Evolutionary conservation across 2,329 filamentous ascomycete genomes (phyloP), one percentile per base, ranked within the genome.

Genomic region (Fusarium sp.): DNA sequence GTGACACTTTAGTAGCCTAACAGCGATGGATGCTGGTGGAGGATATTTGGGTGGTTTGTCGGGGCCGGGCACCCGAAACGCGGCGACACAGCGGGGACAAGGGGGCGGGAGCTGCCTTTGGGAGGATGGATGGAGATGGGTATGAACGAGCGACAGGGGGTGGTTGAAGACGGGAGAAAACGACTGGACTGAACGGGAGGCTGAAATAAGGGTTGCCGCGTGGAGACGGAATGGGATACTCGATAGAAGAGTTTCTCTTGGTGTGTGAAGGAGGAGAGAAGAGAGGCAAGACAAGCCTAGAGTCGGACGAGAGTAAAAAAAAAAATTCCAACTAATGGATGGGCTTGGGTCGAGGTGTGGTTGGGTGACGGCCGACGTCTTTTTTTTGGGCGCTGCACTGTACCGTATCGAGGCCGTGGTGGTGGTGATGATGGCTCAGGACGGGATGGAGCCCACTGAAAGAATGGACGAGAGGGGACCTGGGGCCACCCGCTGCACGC

Each of bases 121-220:
- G 8, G 22, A 47, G 22, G 45, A 29, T 50, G 45, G 16, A 50
- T 47, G 38, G n/a, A 67, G 36, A 73, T 56, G 66, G 61, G 62
- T 71, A 73, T 70, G 71, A 76, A 71, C 76, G 74, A 78, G 69
- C 69, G 76, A 75, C 74, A 70, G 68, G 69, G 73, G 76, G 69
- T 73, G 71, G 66, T 63, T 68, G 64, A 52, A 52, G 70, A 68
- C 64, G 63, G 64, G 69, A 71, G 68, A 66, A 67, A 47, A 63
- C 52, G 65, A 66, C 63, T 54, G 65, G 52, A 59, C 14, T 62
- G 65, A 40, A 59, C n/a, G 25, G 27, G 63, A 71, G 68, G 69
- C 57, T 73, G 57, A 73, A 64, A 36, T 54, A 47, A 60, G 56
- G 56, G 61, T n/a, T 54, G 27, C 57, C 67, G 38, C 47, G 63